Evolutionary conservation across 495 filamentous ascomycete species (phyloP), one percentile per base, ranked within the genome.

Genomic region (Xylaria curta): DNA sequence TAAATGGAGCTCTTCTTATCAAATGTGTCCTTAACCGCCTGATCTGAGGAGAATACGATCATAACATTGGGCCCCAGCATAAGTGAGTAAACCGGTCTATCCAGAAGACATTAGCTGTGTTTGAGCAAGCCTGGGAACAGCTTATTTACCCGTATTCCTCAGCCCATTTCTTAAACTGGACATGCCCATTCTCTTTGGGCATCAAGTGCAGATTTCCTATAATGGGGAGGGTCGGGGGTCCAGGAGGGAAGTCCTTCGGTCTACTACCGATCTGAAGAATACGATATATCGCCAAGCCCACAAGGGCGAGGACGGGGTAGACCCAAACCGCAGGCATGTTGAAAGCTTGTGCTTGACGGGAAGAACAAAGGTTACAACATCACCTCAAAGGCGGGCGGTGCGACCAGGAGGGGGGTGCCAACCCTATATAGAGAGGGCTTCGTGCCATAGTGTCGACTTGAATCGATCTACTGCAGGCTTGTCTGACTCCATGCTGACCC

Each of bases 21-120:
- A 7, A 79, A 72, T 19, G 75, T 54, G 28, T 80, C 78, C 62
- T 78, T 79, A 7, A 81, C 60, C 24, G 79, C 76, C 46, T 74
- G 46, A 24, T 81, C 76, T 9, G 76, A 76, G 10, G 76, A 78
- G 38, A 80, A 76, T 33, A 80, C 78, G 9, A 80, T 74, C 69
- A 78, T 73, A 26, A 72, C 71, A 47, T 76, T 70, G 0, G 76
- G 75, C 17, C 78, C 78, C 53, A 80, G 68, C 36, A 79, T 78
- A 8, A 79, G 72, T 33, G 74, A 69, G 49, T 73, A 73, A n/a
- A 73, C 72, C 28, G 70, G 70, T 62, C 70, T 72, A 67, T 65
- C 15, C 56, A 64, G 46, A 40, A 15, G 0, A 51, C 5, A 60
- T 72, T 56, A 72, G 69, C n/a, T 24, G 40, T 51, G 40, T 66